Base-by-base conservation (phyloP, 1,284 basidiomycete genomes). In the Trametes hirsuta region DNA sequence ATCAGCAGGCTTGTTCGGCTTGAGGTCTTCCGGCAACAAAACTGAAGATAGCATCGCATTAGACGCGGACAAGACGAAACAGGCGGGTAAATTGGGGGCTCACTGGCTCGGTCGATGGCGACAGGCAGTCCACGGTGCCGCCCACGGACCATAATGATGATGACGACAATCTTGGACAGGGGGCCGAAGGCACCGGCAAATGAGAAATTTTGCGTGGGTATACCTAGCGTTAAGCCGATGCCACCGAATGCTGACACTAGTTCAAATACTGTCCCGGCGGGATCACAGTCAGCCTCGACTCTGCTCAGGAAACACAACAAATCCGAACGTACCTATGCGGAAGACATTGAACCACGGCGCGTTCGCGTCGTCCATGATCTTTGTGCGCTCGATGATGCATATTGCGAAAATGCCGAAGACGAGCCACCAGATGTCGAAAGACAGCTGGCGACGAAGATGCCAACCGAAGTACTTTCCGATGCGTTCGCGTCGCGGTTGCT, bases 391-490 rank as follows among this genome's bases (percentile, higher is more conserved):
- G 36, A 90, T 84, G 56, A 91, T 85, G 52, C 86, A 84, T 47
- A 91, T 77, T 18, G 87, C 64, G 71, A 87, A 86, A 11, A 89
- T 80, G 0, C 80, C 86, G 72, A 83, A 85, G 0, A 84, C 84
- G 18, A 84, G 76, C 81, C 82, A 84, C 82, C 81, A 84, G 44
- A 83, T 80, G 70, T 88, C 85, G 66, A 81, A 83, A 0, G 82
- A 80, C 15, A 93, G 76, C 72, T 93, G 91, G 42, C 85, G 79
- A 1, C 88, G 81, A 11, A 91, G 74, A 75, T 90, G 88, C 81
- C 85, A 85, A 2, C 77, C 76, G 6, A 86, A 69, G 68, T 86
- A 87, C 34, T 79, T 77, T 2, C 84, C 82, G 62, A 86, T 77
- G 0, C 83, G 76, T 63, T 83, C 81, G 10, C 75, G 74, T 1